Evolutionary conservation across 1,139 yeast genomes (phyloP), one percentile per base, ranked within the genome.

Genomic region (Taphrina pruni): DNA sequence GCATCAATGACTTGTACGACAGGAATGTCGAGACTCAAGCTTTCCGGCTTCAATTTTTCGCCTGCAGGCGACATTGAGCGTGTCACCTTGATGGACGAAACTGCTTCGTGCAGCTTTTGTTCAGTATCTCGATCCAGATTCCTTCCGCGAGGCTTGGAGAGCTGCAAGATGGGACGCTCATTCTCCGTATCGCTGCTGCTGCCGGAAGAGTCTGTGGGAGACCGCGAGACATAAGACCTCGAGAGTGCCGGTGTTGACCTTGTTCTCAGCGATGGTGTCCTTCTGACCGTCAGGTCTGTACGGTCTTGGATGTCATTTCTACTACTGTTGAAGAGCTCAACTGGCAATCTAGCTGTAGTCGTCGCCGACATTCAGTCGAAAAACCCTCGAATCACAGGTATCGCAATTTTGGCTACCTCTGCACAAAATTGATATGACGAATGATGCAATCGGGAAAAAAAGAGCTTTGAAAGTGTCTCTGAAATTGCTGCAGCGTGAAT

Each of bases 31-130:
- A 14, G 39, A 11, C 26, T 11, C 36, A 21, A 7, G 20, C 17
- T 45, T 32, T 32, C 36, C 43, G 21, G 12, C 20, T 7, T 20
- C 21, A 7, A 32, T 36, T 26, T 48, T 12, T n/a, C 51, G 8
- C 21, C 55, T 6, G 43, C 52, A 20, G 67, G 67, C 8, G 61
- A 54, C 46, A 64, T 32, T 17, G 67, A 64, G 11, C 67, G 67
- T 12, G 67, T 64, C 14, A 64, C 56, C 21, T 55, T 54, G 48
- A 64, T 64, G 17, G 52, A 45, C 8, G 67, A 56, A 21, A 64
- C 67, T 4, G 61, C 67, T 9, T 64, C 67, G 36, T 64, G 67
- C 12, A 64, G 48, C 46, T 64, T 64, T 11, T 64, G 60, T 26
- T 64, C 67, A 8, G 41, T 20, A 12, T 64, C 67, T 7, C 20